phyloP scores from a whole-genome alignment of 352 stramenopile species.

The Globisporangium takayamanum region DNA sequence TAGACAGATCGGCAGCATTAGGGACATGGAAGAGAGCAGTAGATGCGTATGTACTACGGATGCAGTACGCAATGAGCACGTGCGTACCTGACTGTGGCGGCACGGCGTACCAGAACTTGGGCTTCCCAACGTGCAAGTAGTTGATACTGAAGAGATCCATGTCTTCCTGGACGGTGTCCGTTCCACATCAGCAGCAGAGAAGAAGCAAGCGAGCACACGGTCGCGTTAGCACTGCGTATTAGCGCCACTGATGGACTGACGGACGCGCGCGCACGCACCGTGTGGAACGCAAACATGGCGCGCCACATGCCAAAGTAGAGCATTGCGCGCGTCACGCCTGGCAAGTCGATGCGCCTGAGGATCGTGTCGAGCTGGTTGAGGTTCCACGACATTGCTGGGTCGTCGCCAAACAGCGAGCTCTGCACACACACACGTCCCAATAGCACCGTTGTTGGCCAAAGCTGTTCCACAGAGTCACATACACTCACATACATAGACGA shows the following conservation, averaged over 20 bases:
- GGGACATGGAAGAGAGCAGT: neutral
- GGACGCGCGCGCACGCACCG: slow-evolving; percentile 23
- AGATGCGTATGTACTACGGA: neutral
- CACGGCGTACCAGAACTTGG: slow-evolving; percentile 93
- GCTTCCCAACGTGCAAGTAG: slow-evolving; percentile 88
- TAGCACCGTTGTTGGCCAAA: neutral
- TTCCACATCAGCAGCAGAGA: neutral
- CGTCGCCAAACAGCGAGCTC: slow-evolving; percentile 80
- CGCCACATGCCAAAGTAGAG: slow-evolving; percentile 94
- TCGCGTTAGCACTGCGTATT: no score
- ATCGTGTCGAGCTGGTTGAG: slow-evolving; percentile 86
- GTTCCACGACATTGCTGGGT: slow-evolving; percentile 77
- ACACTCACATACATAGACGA: neutral
- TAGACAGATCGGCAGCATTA: neutral
- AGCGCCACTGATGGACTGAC: neutral
- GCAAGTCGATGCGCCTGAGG: slow-evolving; percentile 68
- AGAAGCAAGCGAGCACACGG: neutral
- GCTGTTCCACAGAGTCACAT: neutral
- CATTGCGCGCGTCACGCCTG: slow-evolving; percentile 88
- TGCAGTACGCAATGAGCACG: neutral
- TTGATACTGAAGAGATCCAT: slow-evolving; percentile 94
- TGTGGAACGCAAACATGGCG: slow-evolving; percentile 92
- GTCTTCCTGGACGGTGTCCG: slow-evolving; percentile 58
- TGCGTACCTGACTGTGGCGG: slow-evolving; percentile 54
- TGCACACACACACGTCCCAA: slow-evolving; percentile 9